Evolutionary conservation across 108 stramenopile species (phyloP), one percentile per base, ranked within the genome.

Genomic region (Stephanodiscus minutulus): DNA sequence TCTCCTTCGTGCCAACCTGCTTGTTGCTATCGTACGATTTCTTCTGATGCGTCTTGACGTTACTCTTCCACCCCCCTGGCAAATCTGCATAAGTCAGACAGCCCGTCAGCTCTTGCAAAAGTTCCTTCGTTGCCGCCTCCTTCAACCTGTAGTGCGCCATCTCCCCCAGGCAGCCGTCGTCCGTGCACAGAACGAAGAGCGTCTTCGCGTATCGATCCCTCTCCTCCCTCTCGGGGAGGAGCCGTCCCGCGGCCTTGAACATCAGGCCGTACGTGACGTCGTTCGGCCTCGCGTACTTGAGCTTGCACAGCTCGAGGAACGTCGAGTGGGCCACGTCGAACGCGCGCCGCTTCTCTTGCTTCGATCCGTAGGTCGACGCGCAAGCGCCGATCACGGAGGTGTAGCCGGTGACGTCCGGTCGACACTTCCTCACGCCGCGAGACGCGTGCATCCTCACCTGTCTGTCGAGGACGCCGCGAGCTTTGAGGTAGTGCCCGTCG

Each of bases 181-280:
- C 70, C 35, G 72, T 73, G 21, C 76, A 62, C 17, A 81, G 41
- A 8, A 25, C 36, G 50, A 92, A 87, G 28, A 92, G 35, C 39
- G 66, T 64, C 18, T 68, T 48, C 7, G 84, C 68, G 67, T 83
- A 85, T 53, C 70, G 50, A 50, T 79, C 66, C 41, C 44, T 37
- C 49, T 79, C 78, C 12, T 62, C 60, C 39, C 82, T 65, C 0
- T 66, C 70, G 9, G 77, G 79, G 25, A 75, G 24, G 5, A 94
- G 72, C 6, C 81, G 68, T 17, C 82, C 79, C 27, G 84, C 84
- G 22, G 86, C 87, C 58, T 90, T 91, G 49, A 94, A 70, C 86
- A 94, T 88, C 50, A 87, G 74, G 37, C 90, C 93, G 53, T 94
- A 94, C 10, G 90, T 91, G 0, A 94, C 87, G 68, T 91, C 87